Evolutionary conservation across 306 rosid species (phyloP).

Genomic region (Abrus pulchellus): DNA sequence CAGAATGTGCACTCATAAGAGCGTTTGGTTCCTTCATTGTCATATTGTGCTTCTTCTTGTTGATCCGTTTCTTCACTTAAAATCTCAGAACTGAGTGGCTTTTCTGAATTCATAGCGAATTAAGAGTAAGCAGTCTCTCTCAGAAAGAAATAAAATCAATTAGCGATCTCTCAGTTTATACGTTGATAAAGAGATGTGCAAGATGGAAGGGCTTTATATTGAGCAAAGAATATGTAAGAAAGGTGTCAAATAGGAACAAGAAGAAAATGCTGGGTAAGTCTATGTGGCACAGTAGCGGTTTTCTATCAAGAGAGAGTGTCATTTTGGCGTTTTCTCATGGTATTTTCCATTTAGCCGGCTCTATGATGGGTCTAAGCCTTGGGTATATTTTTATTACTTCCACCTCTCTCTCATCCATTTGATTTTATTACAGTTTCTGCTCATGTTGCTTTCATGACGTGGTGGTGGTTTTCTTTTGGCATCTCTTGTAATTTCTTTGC

Average conservation of each 20-base stretch:
- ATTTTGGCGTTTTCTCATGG: conserved; percentile 66
- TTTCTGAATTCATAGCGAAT: conserved; percentile 45
- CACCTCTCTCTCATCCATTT: conserved; percentile 34
- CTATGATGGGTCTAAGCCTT: conserved; percentile 44
- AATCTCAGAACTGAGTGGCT: conserved; percentile 21
- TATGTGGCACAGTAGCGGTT: conserved; percentile 54
- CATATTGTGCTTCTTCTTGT: conserved; percentile 41
- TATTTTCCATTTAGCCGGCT: conserved; percentile 80
- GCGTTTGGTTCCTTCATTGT: conserved; percentile 51
- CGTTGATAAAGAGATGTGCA: not conserved
- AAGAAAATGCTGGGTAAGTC: conserved; percentile 54
- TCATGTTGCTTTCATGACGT: conserved; percentile 52
- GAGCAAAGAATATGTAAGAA: conserved; percentile 33
- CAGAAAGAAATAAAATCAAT: not conserved
- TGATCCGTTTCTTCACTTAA: conserved; percentile 65
- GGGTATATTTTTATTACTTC: conserved; percentile 29
- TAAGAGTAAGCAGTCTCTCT: not conserved
- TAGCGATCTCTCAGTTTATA: not conserved
- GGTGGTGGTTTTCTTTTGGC: conserved; percentile 33
- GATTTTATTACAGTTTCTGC: conserved; percentile 48
- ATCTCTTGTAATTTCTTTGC: conserved; percentile 31
- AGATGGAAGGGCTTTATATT: conserved; percentile 55
- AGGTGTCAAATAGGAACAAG: conserved; percentile 56
- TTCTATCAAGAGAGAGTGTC: conserved; percentile 40
- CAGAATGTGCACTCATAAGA: conserved; percentile 90